Conservation (phyloP, 176 grass and related monocot genomes). For the Leersia perrieri region DNA sequence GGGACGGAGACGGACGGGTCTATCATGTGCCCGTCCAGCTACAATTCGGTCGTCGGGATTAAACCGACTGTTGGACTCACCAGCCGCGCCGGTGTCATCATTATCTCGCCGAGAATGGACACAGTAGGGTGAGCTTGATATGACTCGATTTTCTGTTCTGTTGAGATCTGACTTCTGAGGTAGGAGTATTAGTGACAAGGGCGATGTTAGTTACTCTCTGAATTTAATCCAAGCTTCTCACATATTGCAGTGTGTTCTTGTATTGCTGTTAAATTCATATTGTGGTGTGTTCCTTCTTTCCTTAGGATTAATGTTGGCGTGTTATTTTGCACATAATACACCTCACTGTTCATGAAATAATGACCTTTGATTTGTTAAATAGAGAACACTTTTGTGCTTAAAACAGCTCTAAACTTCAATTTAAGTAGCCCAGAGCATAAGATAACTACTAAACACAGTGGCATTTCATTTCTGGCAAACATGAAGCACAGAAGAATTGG, state of each 20-base stretch:
- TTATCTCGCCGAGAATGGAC: constrained; percentile 71
- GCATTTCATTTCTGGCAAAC: neutral
- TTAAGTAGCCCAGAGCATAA: neutral
- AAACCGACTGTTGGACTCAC: constrained; percentile 82
- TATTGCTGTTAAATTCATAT: neutral
- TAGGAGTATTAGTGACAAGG: neutral
- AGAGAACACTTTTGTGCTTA: neutral
- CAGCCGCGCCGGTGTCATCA: constrained; percentile 74
- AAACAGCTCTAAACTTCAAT: neutral
- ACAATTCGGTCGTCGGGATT: constrained; percentile 74
- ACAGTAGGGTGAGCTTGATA: constrained; percentile 55
- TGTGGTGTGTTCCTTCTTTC: neutral
- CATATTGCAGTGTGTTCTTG: neutral
- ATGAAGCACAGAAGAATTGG: neutral
- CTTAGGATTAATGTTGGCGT: neutral
- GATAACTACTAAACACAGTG: neutral
- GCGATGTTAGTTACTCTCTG: neutral
- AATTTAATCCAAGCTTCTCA: neutral
- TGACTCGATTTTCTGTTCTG: neutral
- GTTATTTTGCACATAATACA: neutral
- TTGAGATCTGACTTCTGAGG: neutral
- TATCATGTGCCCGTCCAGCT: constrained; percentile 76
- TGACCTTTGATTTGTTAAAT: neutral
- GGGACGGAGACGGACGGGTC: constrained; percentile 83
- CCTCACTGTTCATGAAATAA: neutral